phyloP scores from a whole-genome alignment of 2,329 filamentous ascomycete species.

The Botryotinia globosa region DNA sequence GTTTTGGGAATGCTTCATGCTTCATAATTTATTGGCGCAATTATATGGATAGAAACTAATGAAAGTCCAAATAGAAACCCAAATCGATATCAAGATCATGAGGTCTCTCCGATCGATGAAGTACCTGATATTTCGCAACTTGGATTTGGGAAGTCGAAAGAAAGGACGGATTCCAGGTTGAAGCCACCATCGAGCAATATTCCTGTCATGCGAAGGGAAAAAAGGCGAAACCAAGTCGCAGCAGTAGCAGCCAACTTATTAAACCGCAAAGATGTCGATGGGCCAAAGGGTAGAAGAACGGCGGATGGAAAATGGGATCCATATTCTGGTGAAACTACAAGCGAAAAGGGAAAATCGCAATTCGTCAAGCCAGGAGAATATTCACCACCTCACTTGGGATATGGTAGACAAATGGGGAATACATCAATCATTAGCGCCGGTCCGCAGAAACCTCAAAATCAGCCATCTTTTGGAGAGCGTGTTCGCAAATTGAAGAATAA shows the following conservation, averaged over 20 bases:
- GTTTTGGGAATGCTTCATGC: neutral
- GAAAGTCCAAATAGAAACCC: conserved; percentile 25
- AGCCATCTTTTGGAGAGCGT: conserved; percentile 45
- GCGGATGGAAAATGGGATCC: conserved; percentile 60
- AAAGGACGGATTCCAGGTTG: conserved; percentile 15
- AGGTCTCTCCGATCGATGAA: conserved; percentile 45
- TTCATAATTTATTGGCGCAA: neutral
- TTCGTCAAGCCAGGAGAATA: conserved; percentile 56
- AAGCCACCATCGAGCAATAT: conserved; percentile 34
- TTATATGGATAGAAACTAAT: neutral
- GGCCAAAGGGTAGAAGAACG: conserved; percentile 27
- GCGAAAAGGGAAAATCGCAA: conserved; percentile 52
- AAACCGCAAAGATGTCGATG: conserved; percentile 30
- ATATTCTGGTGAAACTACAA: conserved; percentile 63
- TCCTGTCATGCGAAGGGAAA: conserved; percentile 37
- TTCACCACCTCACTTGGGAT: conserved; percentile 34
- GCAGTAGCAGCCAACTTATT: conserved; percentile 31
- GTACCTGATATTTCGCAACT: conserved; percentile 33
- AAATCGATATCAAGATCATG: conserved; percentile 27
- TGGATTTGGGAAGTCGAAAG: conserved; percentile 21
- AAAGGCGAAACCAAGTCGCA: conserved; percentile 34
- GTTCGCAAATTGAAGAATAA: conserved; percentile 44
- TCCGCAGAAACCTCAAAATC: conserved; percentile 32
- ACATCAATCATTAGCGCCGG: conserved; percentile 34
- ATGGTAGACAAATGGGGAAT: conserved; percentile 28